These are phyloP conservation scores for Fusarium pseudograminearum DNA, from an alignment of 2,329 filamentous ascomycete species.

Conservation along the genomic window DNA sequence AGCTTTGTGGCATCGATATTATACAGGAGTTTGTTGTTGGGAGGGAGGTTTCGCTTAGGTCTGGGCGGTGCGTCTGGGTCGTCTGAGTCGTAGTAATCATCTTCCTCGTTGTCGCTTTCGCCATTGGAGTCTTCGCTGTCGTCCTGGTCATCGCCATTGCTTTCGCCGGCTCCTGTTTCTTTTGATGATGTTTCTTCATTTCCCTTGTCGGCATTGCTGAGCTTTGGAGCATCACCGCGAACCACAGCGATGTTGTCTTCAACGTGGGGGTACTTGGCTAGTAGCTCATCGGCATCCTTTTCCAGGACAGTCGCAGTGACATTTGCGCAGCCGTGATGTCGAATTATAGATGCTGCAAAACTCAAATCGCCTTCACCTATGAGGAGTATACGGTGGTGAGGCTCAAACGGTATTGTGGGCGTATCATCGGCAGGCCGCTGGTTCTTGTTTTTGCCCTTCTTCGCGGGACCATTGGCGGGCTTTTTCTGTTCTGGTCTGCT, in stretches of 20 bases:
- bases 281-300: slow-evolving; percentile 65
- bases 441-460: slow-evolving; percentile 45
- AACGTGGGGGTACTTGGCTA: slow-evolving; percentile 80
- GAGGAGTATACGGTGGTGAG: slow-evolving; percentile 76
- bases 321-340: slow-evolving; percentile 73
- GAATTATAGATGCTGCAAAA: slow-evolving; percentile 75
- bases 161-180: slow-evolving; percentile 15
- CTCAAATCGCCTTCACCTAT: slow-evolving; percentile 86
- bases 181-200: slow-evolving; percentile 1
- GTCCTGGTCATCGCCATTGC: slow-evolving; percentile 9
- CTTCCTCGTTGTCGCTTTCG: slow-evolving; percentile 35
- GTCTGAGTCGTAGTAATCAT: slow-evolving; percentile 38
- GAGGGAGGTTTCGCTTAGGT: slow-evolving; percentile 28
- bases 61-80: slow-evolving; percentile 35
- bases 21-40: slow-evolving; percentile 63
- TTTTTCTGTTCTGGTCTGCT: slow-evolving; percentile 39
- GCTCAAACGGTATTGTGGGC: slow-evolving; percentile 75
- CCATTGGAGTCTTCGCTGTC: slow-evolving; percentile 29
- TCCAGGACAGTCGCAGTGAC: slow-evolving; percentile 79
- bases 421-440: slow-evolving; percentile 45
- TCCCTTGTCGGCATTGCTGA: slow-evolving; percentile 25
- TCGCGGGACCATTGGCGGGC: slow-evolving; percentile 34
- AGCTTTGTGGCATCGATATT: slow-evolving; percentile 75
- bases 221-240: slow-evolving; percentile 40
- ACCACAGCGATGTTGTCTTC: slow-evolving; percentile 68